Evolutionary conservation across 306 rosid genomes (phyloP).

Genomic region (Cucurbita ficifolia): DNA sequence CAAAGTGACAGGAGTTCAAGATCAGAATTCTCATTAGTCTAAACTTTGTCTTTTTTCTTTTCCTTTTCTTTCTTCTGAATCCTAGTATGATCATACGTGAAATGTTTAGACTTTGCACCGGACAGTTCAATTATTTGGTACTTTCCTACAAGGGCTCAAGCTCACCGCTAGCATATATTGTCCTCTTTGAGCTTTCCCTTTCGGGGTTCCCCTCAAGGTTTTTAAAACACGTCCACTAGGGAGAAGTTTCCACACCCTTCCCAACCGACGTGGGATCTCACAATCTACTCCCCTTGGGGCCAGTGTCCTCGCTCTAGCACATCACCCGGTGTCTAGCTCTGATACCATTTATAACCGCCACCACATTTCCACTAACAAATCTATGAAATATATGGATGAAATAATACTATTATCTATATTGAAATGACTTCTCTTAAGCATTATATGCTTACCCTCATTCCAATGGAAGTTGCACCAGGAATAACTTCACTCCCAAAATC

Average conservation of each 20-base stretch:
- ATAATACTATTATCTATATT: background rate
- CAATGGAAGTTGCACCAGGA: slow-evolving; percentile 93
- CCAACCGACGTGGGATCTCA: no score
- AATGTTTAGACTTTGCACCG: background rate
- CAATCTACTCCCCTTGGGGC: no score
- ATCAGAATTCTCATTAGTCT: background rate
- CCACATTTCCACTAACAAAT: background rate
- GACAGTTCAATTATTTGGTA: background rate
- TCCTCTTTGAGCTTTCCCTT: no score
- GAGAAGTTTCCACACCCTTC: no score
- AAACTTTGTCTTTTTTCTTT: background rate
- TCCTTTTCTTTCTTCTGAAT: background rate
- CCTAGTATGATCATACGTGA: background rate
- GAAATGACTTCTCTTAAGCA: background rate
- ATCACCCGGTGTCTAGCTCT: no score
- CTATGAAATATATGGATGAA: background rate
- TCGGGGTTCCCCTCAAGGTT: no score
- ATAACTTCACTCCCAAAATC: slow-evolving; percentile 99
- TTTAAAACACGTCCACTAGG: no score
- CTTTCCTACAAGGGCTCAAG: background rate
- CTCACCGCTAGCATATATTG: no score
- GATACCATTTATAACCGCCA: no score
- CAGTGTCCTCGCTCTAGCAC: no score
- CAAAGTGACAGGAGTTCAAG: background rate
- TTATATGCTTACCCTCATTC: slow-evolving; percentile 56